Evolutionary conservation across 306 rosid species (phyloP).

Genomic region (Vachellia pachyceras): DNA sequence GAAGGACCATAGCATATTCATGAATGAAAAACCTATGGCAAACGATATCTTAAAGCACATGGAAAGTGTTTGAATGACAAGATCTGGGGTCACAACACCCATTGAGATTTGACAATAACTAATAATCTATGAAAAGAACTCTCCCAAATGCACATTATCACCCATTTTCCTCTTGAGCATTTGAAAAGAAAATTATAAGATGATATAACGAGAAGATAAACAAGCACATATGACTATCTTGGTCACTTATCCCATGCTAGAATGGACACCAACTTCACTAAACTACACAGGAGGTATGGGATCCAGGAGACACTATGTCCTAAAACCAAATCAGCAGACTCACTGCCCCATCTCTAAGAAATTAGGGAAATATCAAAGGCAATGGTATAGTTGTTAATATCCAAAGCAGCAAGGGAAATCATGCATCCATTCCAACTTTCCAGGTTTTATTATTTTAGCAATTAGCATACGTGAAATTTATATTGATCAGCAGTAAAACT

Average conservation of each 20-base stretch:
- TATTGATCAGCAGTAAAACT: background rate
- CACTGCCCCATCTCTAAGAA: background rate
- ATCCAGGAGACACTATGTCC: background rate
- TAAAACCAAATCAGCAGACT: background rate
- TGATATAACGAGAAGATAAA: background rate
- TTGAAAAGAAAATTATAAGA: background rate
- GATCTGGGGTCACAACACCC: background rate
- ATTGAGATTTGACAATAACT: too few relatives aligned
- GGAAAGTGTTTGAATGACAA: background rate
- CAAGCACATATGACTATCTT: background rate
- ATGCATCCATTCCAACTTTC: background rate
- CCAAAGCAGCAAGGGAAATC: background rate
- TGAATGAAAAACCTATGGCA: background rate
- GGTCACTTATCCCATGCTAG: background rate
- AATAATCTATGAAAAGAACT: background rate
- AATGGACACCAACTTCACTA: background rate
- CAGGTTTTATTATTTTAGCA: background rate
- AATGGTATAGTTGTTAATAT: background rate
- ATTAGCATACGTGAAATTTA: conserved; percentile 3
- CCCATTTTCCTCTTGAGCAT: background rate
- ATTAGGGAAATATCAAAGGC: background rate
- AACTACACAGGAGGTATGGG: background rate
- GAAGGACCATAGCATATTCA: background rate
- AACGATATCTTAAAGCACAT: background rate
- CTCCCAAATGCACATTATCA: background rate